Evolutionary conservation across 441 rosid species (phyloP).

Genomic region (Metrosideros polymorpha): DNA sequence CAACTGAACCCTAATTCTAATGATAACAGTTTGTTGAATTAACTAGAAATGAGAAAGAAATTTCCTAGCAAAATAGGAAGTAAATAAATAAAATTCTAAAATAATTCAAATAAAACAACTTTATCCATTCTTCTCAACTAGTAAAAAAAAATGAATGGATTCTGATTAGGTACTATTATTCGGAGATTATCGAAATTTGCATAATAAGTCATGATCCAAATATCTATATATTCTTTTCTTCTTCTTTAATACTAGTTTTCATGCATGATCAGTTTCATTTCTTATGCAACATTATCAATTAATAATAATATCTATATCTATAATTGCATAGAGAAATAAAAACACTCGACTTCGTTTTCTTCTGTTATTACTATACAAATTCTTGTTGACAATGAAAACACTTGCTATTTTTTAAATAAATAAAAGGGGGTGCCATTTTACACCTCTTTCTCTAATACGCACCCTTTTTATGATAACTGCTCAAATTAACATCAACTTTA

Average conservation of each 20-base stretch:
- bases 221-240: background rate
- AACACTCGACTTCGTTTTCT: background rate
- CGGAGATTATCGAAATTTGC: background rate
- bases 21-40: background rate
- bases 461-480: background rate
- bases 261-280: background rate
- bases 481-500: background rate
- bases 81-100: background rate
- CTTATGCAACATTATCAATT: background rate
- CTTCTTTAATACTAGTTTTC: background rate
- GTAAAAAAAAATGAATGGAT: background rate
- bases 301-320: background rate
- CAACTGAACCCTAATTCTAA: background rate
- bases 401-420: background rate
- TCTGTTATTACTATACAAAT: background rate
- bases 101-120: background rate
- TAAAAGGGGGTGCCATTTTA: background rate
- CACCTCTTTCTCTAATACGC: background rate
- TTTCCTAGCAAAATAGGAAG: background rate
- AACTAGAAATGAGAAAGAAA: background rate
- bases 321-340: background rate
- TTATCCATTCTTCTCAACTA: background rate
- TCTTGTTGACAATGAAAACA: background rate
- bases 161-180: background rate
- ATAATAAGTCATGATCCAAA: background rate